Evolutionary conservation across 2,329 filamentous ascomycete genomes (phyloP), one percentile per base, ranked within the genome.

Genomic region (Ophioceras dolichostomum): DNA sequence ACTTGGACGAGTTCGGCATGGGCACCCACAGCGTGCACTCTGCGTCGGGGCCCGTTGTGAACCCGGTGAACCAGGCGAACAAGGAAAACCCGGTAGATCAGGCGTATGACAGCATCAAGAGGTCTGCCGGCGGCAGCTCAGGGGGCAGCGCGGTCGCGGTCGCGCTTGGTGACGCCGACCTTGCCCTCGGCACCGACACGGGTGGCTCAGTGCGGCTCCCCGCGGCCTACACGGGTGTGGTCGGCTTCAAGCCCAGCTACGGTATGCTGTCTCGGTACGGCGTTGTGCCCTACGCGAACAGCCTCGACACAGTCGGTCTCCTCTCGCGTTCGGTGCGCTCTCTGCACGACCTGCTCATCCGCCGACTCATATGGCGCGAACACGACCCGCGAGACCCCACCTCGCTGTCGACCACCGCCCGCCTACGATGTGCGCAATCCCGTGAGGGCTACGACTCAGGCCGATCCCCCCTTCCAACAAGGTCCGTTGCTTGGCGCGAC

Each of bases 211-310:
- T 95, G 34, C 71, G 88, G 41, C 68, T 95, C 34, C 88, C 88
- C 0, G 88, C 88, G 12, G 84, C 88, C 2, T 95, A 93, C 54
- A 87, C 81, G 8, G 83, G 83, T 4, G 70, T 79, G 1, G 70
- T 89, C 13, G 88, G 88, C 0, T 94, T 88, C 59, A 94, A 95
- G 58, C 88, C 88, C 2, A 91, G 83, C 20, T 95, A 95, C 53
- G 88, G 88, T 13, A 71, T 89, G 60, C 58, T 95, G 21, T 93
- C 85, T 32, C 71, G 88, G 41, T 85, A 79, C 65, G 88, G 88
- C 1, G 83, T 95, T 3, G 75, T 95, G 35, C 81, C 86, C 12
- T 95, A 95, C 54, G 88, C 88, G 8, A 94, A 95, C 56, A 94
- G 85, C 2, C 64, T 95, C 8, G 88, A 95, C 53, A 94, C 88